These are phyloP conservation scores for Alternaria rosae DNA, from an alignment of 2,329 filamentous ascomycete genomes.

Conservation along the genomic window DNA sequence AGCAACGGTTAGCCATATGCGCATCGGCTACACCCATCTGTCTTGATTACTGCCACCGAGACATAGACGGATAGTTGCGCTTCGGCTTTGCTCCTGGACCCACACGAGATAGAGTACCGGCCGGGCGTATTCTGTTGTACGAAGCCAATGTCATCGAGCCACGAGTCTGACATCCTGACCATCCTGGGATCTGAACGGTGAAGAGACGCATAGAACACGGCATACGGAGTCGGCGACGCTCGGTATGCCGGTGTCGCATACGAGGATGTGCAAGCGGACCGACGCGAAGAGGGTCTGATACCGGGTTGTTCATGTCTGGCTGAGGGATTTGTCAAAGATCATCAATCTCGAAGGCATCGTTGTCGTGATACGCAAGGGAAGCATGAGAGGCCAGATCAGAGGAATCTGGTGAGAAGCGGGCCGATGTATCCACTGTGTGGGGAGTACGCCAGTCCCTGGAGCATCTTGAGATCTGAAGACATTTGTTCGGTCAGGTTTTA, in stretches of 20 bases:
- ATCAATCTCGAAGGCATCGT: background rate
- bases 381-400: background rate
- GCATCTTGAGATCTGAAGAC: background rate
- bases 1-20: slow-evolving; percentile 4
- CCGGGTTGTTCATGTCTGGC: background rate
- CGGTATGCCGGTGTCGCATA: slow-evolving; percentile 30
- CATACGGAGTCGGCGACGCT: slow-evolving; percentile 4
- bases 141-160: slow-evolving; percentile 5
- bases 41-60: background rate
- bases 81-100: slow-evolving; percentile 4
- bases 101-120: background rate
- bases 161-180: background rate
- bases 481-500: background rate
- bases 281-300: background rate
- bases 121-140: background rate
- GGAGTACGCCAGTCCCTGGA: background rate
- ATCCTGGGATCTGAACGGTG: background rate
- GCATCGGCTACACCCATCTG: background rate
- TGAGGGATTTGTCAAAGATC: background rate
- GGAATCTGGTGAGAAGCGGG: background rate
- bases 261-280: slow-evolving; percentile 12
- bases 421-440: background rate
- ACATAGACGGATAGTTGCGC: background rate
- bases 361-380: background rate
- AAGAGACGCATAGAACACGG: background rate